Evolutionary conservation across 441 rosid genomes (phyloP).

Genomic region (Gossypium davidsonii): DNA sequence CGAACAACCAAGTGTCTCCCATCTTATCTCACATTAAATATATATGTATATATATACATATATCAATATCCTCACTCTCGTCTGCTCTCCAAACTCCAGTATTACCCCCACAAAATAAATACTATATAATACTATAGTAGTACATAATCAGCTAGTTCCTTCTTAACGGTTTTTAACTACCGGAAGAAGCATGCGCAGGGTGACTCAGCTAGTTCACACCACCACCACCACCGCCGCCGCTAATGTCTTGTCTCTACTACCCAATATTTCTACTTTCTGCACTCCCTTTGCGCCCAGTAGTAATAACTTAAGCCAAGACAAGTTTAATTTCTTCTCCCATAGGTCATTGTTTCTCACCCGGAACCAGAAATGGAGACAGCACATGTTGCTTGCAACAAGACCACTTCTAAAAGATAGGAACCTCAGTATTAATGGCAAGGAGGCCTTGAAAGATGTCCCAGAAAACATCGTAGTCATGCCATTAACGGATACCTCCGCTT

Average conservation of each 20-base stretch:
- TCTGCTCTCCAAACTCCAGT: neutral
- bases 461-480: constrained; percentile 34
- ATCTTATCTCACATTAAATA: neutral
- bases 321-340: constrained; percentile 5
- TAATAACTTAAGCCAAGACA: neutral
- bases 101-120: neutral
- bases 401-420: constrained; percentile 36
- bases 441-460: constrained; percentile 32
- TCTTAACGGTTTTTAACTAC: neutral
- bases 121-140: neutral
- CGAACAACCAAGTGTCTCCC: neutral
- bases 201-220: neutral
- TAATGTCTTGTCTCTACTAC: constrained; percentile 10
- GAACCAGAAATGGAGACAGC: constrained; percentile 31
- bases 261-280: constrained; percentile 8
- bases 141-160: neutral
- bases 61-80: neutral
- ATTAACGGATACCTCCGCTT: constrained; percentile 31
- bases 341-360: constrained; percentile 6
- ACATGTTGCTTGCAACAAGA: constrained; percentile 32
- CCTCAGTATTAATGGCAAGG: constrained; percentile 28
- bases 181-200: neutral
- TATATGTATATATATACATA: neutral
- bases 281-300: neutral
- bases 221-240: neutral